These are phyloP conservation scores for Fomitopsis palustris DNA, from an alignment of 1,284 basidiomycete species.

Conservation along the genomic window DNA sequence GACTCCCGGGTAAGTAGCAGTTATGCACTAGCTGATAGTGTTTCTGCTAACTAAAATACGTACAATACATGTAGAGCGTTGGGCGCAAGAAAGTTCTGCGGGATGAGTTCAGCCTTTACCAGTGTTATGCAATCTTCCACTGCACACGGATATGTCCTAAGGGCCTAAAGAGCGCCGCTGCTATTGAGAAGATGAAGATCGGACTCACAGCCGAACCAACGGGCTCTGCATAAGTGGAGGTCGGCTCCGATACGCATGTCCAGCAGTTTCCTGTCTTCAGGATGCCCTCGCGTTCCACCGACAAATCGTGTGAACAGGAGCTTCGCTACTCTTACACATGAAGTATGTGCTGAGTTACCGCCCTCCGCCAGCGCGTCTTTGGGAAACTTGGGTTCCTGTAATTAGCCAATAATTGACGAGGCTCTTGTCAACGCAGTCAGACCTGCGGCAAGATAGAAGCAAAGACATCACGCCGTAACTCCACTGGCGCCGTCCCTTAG, in stretches of 20 bases:
- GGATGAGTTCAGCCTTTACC: constrained; percentile 93
- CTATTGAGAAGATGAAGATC: constrained; percentile 88
- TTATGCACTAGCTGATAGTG: neutral
- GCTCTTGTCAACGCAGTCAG: too few species aligned
- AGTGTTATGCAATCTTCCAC: constrained; percentile 97
- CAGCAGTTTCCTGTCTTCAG: too few species aligned
- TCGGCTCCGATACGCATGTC: neutral
- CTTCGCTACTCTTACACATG: neutral
- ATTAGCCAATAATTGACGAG: too few species aligned
- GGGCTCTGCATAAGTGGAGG: neutral
- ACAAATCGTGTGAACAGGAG: too few species aligned
- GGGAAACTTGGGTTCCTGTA: too few species aligned
- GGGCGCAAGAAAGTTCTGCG: constrained; percentile 91
- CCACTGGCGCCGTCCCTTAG: too few species aligned
- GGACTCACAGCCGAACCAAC: constrained; percentile 75
- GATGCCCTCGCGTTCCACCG: too few species aligned
- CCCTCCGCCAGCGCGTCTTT: too few species aligned
- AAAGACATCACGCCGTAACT: too few species aligned
- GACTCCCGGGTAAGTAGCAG: constrained; percentile 76
- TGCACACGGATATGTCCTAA: constrained; percentile 93
- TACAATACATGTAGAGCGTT: constrained; percentile 74
- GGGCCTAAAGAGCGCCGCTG: constrained; percentile 88
- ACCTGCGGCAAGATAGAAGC: too few species aligned
- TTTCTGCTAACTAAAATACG: neutral
- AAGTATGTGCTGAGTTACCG: too few species aligned